Percentiles rank a stretch among this genome's conserved stretches.
Evolutionary conservation across 192 early-diverging fungal species (phyloP).

Genomic region (Backusella tuberculispora): DNA sequence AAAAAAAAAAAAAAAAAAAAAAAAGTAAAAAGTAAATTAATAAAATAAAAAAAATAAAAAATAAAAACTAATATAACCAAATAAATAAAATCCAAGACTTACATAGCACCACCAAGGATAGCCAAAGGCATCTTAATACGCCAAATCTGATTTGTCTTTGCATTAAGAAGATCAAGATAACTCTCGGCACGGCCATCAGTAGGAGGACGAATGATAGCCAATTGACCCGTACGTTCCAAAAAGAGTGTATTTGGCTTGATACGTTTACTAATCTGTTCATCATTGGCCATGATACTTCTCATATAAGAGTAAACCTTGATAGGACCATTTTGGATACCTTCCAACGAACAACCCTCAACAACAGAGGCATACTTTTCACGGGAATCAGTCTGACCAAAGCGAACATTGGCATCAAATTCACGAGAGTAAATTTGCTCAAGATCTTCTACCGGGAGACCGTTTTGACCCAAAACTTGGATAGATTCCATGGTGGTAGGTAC

Average conservation of each 20-base stretch:
- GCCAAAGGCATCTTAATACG: slow-evolving; percentile 55
- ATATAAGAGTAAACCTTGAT: slow-evolving; percentile 22
- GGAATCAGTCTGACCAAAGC: neutral
- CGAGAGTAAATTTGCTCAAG: slow-evolving; percentile 2
- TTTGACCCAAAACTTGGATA: slow-evolving; percentile 31
- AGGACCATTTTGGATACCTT: neutral
- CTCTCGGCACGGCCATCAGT: slow-evolving; percentile 57
- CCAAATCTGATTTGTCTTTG: slow-evolving; percentile 52
- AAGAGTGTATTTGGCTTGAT: slow-evolving; percentile 50
- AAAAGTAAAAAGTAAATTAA: neutral
- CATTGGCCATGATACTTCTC: neutral
- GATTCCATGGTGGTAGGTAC: slow-evolving; percentile 28
- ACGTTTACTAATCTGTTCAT: slow-evolving; percentile 19
- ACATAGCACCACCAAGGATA: slow-evolving; percentile 37
- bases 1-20: neutral
- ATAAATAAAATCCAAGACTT: neutral
- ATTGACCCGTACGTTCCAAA: slow-evolving; percentile 50
- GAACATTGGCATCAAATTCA: slow-evolving; percentile 10
- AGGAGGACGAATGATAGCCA: slow-evolving; percentile 42
- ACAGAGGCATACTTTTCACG: slow-evolving; percentile 14
- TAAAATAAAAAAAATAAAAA: neutral
- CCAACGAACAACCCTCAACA: slow-evolving; percentile 22
- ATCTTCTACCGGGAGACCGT: slow-evolving; percentile 19
- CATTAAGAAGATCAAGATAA: slow-evolving; percentile 57
- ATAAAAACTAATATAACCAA: neutral